A percentile compares a stretch with the other conserved stretches of the same genome.
These are phyloP conservation scores for Acarospora socialis DNA, from an alignment of 2,329 filamentous ascomycete species.

Conservation along the genomic window DNA sequence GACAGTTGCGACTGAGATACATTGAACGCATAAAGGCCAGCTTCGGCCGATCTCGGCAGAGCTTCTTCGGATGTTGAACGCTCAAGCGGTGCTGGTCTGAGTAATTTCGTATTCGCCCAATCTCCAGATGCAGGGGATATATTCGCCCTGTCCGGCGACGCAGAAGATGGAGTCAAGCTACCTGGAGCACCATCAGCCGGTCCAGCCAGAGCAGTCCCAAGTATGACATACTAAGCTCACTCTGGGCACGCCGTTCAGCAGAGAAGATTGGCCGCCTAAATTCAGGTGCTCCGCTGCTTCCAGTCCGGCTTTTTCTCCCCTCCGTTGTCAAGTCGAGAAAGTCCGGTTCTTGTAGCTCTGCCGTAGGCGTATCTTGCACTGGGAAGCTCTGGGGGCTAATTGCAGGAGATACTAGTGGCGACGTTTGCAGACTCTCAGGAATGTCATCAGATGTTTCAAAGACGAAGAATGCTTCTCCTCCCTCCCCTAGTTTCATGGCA, in stretches of 20 bases:
- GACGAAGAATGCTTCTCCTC: slow-evolving; percentile 95
- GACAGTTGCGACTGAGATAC: too few species aligned
- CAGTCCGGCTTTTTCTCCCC: not conserved
- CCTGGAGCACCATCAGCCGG: slow-evolving; percentile 18
- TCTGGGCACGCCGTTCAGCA: slow-evolving; percentile 26
- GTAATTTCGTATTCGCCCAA: slow-evolving; percentile 17
- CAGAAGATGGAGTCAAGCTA: slow-evolving; percentile 26
- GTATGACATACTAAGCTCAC: slow-evolving; percentile 28
- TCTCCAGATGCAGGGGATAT: slow-evolving; percentile 19
- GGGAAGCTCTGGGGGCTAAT: slow-evolving; percentile 49
- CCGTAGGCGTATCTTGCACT: slow-evolving; percentile 19
- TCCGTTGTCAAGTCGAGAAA: slow-evolving; percentile 25
- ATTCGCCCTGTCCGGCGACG: slow-evolving; percentile 21
- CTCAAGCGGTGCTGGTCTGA: slow-evolving; percentile 29
- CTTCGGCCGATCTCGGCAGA: slow-evolving; percentile 29
- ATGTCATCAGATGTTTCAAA: slow-evolving; percentile 90
- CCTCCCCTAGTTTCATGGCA: slow-evolving; percentile 96
- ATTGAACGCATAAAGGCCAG: slow-evolving; percentile 10
- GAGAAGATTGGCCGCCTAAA: slow-evolving; percentile 19
- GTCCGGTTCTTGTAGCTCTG: slow-evolving; percentile 35
- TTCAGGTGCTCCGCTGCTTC: slow-evolving; percentile 2
- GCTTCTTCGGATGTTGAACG: slow-evolving; percentile 41
- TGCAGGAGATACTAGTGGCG: slow-evolving; percentile 80
- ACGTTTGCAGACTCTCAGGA: slow-evolving; percentile 87
- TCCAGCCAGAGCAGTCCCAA: slow-evolving; percentile 2